Evolutionary conservation across 2,329 filamentous ascomycete species (phyloP), one percentile per base, ranked within the genome.

Genomic region (Ascochyta koolunga): DNA sequence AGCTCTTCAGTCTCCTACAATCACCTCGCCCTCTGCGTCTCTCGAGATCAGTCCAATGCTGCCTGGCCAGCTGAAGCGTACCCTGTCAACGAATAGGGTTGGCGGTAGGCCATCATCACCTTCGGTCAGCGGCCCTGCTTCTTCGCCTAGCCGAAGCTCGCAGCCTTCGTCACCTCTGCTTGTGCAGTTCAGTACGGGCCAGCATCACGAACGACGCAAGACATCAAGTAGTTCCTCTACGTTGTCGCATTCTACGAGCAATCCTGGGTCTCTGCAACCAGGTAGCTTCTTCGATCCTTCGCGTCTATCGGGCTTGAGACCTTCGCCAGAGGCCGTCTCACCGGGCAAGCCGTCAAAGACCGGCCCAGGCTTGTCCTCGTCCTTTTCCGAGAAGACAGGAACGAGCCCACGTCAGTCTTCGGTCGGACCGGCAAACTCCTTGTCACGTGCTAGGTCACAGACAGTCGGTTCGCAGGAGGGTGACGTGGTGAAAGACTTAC

Each of bases 381-480:
- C 76, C 82, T 56, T 48, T 10, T 43, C 50, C 80, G 75, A 77
- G 22, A 76, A 77, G 40, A 61, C 66, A 19, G 60, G 51, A 3
- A 47, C 67, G 5, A 64, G 67, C 10, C 74, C 74, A 67, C 75
- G 69, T n/a, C 69, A 70, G 44, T 46, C 59, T 13, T 71, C 67
- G 9, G 15, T 61, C 9, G 61, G 62, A 19, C 66, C 68, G 7
- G 39, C 62, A 4, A 62, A 62, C 15, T 82, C 84, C 40, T 83
- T 85, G 29, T 86, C 75, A 22, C 69, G 93, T 42, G 89, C 91
- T 44, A 84, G 95, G 50, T 98, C 95, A 24, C 85, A 96, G 65
- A 99, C 95, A 0, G 89, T 98, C 32, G 93, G 93, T 8, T 98
- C 95, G 11, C 91, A 96, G 73, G 95, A 98, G 66, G 91, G 90